Base-by-base conservation (phyloP, 768 basidiomycete species). In the Tylopilus plumbeoviolaceoides region DNA sequence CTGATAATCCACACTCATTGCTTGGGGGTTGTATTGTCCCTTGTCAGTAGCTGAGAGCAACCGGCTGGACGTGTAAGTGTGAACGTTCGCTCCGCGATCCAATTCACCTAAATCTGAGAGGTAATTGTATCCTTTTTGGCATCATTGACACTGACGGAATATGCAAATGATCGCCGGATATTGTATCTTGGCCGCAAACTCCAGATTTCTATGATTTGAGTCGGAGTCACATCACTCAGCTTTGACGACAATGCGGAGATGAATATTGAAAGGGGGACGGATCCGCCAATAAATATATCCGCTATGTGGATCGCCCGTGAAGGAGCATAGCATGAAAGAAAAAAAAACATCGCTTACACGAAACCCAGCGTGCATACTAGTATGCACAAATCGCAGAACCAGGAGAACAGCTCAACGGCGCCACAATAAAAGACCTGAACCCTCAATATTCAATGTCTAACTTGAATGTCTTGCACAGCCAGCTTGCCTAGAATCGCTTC, bases 401-500 rank as follows among this genome's bases (percentile, higher is more conserved):
- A 11, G 31, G 25, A 23, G 11, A 21, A 44, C 12, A 15, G n/a
- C 35, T 12, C n/a, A 18, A 48, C 10, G 17, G 41, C 23, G 8
- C 15, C 20, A 41, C 39, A 25, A 40, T 17, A 23, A 31, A 18
- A 48, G 9, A 3, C 39, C 27, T 6, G 33, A 7, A 11, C n/a
- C 5, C 25, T 28, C 27, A 35, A 36, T 3, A 1, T 27, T 40
- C 35, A 15, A 11, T 20, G n/a, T n/a, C n/a, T n/a, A n/a, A n/a
- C n/a, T n/a, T n/a, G n/a, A n/a, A n/a, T n/a, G n/a, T 44, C 44
- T 41, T 25, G 23, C 23, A 44, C 73, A 46, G 73, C 70, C 51
- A 90, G 67, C 28, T 72, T 63, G 49, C 83, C 75, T 67, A 89
- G 72, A 51, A 88, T 75, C 7, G 66, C 73, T 59, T 81, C 80